Evolutionary conservation across 345 rosid species (phyloP), one percentile per base, ranked within the genome.

Genomic region (Gossypium turneri): DNA sequence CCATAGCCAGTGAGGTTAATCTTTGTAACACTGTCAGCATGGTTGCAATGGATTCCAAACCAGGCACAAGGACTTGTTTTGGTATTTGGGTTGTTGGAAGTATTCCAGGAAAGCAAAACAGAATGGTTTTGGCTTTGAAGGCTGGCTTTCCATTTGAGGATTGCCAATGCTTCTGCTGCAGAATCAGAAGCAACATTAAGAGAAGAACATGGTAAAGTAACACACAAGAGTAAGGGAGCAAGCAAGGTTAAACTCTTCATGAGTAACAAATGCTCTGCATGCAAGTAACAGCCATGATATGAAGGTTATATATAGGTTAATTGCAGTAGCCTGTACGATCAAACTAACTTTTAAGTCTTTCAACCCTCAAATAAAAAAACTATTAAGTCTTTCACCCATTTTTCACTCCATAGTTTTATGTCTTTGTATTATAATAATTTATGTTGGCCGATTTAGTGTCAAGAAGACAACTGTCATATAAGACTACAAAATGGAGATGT

Each of bases 121-220:
- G 73, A 8, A 2, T 12, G 79, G 27, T 34, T 76, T 56, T 34
- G 69, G 62, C 12, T 75, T 20, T 64, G 53, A 13, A 79, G 69
- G 45, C 22, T 70, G 47, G 44, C 29, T 75, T 75, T 79, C 76
- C 78, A 79, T 70, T 57, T 24, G n/a, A 79, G 79, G 17, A 79
- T 75, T 27, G 78, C 78, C 17, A 56, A 20, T 0, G 72, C 73
- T 70, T 78, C 77, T 75, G 20, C 48, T 22, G 8, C 52, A 45
- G 60, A 19, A 1, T 19, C 48, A n/a, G 55, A 64, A 64, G 72
- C 75, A 65, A 72, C 12, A 45, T 13, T 7, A 38, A 34, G 24
- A 9, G 55, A 64, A 53, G 66, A 65, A 63, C 12, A 22, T 58
- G 2, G 25, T 1, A 44, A 13, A 0, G 24, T 1, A 65, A 17